These are phyloP conservation scores for Alisma plantagoaquatica DNA, from an alignment of 106 monocot genomes.

Conservation along the genomic window DNA sequence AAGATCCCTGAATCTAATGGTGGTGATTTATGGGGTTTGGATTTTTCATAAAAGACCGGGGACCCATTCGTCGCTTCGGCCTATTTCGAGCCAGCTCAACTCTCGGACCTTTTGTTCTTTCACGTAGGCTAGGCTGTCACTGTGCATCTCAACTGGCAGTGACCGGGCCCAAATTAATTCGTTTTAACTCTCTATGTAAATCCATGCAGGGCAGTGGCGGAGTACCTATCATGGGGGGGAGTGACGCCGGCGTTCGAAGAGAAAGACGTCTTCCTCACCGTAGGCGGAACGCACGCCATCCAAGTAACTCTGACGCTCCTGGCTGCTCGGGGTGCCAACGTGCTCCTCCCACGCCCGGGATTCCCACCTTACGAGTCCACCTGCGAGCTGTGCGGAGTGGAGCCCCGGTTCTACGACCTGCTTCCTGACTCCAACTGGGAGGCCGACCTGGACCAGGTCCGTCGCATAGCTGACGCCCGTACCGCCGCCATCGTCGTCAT, in stretches of 20 bases:
- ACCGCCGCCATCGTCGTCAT: constrained; percentile 61
- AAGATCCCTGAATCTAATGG: too few species aligned
- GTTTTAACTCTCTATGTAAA: too few species aligned
- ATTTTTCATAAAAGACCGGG: too few species aligned
- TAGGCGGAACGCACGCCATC: constrained; percentile 66
- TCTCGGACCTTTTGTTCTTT: too few species aligned
- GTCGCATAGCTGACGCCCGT: constrained; percentile 29
- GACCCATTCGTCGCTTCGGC: too few species aligned
- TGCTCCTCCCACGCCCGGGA: constrained; percentile 72
- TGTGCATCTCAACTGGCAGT: too few species aligned
- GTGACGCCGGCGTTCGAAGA: constrained; percentile 14
- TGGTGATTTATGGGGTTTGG: too few species aligned
- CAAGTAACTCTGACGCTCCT: constrained; percentile 35
- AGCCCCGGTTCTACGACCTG: constrained; percentile 68
- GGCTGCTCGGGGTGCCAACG: constrained; percentile 40
- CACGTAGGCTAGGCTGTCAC: too few species aligned
- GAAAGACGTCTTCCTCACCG: constrained; percentile 48
- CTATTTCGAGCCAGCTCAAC: too few species aligned
- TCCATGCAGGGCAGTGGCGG: constrained; percentile 73
- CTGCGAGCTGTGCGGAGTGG: constrained; percentile 43
- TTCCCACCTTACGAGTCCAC: constrained; percentile 64
- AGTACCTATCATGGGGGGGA: constrained; percentile 21
- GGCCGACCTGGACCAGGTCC: constrained; percentile 34
- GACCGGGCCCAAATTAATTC: too few species aligned
- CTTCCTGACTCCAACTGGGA: constrained; percentile 42